Base-by-base conservation (phyloP, 2,329 filamentous ascomycete species). In the Neurospora sp. region DNA sequence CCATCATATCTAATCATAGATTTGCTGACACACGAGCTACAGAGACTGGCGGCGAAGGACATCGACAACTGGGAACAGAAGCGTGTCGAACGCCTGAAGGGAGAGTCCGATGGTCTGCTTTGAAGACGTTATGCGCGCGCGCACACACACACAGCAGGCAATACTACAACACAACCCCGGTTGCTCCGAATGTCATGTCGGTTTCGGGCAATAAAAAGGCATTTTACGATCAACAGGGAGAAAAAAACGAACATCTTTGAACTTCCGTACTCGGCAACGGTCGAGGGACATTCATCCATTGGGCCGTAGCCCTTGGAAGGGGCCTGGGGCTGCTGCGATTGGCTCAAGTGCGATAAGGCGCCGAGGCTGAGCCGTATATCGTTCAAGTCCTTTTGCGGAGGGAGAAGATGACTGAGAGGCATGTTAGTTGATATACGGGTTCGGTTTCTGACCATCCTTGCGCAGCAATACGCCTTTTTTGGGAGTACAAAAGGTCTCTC, bases 1-100 rank as follows among this genome's bases (percentile, higher is more conserved):
- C 7, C 33, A 33, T 7, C 33, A 33, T 9, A 2, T 15, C 13
- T 33, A 58, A 33, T 17, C 9, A 33, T 3, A 58, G 13, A 15
- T 66, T 38, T 69, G 42, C 66, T 58, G 43, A 36, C 19, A 66
- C 38, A 66, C 66, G 13, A 19, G 10, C 8, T 46, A 69, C 80
- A 96, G 92, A 88, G 89, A 81, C 84, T 92, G 46, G 91, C 93
- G 75, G 92, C 92, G 39, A 97, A 96, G 80, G 96, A 98, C 78
- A 82, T 98, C 72, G 95, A 99, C 77, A 87, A 93, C 78, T 99
- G 96, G 96, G 95, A 98, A 79, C 96, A 98, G 82, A 96, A 96
- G 81, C 89, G 96, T 68, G 93, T 98, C 11, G 89, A 97, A 82
- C 86, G 96, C 78, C 85, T 97, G 72, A 90, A 92, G 23, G 96